Base-by-base conservation (phyloP, 768 basidiomycete genomes). In the Cyathus striatus region DNA sequence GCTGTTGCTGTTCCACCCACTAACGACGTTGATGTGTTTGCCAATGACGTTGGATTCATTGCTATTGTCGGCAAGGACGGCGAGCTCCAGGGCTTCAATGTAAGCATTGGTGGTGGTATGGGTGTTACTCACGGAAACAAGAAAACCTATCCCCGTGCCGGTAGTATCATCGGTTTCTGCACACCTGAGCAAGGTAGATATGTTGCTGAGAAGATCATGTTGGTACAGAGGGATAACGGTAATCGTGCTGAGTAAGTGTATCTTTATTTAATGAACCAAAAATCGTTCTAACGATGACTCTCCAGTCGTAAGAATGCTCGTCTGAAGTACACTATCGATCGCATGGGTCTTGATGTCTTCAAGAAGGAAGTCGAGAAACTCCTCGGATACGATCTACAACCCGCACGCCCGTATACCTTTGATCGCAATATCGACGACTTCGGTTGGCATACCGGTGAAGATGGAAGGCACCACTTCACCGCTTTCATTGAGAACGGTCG, bases 71-170 rank as follows among this genome's bases (percentile, higher is more conserved):
- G 82, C 50, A 68, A 78, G 45, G 62, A 81, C 18, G 90, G 90
- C 40, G 75, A 86, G 49, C 68, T 99, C 16, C 73, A 75, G 41
- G 96, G 96, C 33, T 99, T 96, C 77, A 96, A 99, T 58, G 93
- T 99, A 41, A 65, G 84, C 13, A 72, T 90, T 34, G 96, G 96
- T 44, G 96, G 96, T 52, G 96, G 96, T 38, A 99, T 99, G 96
- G 96, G 96, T 63, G 96, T 97, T 34, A 98, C 96, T 1, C 95
- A 98, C 54, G 92, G 92, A 24, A 95, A 91, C 75, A 98, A 97
- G 73, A 94, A 96, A 73, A 99, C 96, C 0, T 98, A 98, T 61
- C 96, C 96, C 36, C 85, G 96, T 41, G 63, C 83, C 35, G 92
- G 80, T 22, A 84, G 85, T 54, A 66, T 96, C 37, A 78, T 99